Percentiles rank a stretch among this genome's conserved stretches.
Evolutionary conservation across 2,329 filamentous ascomycete species (phyloP).

Genomic region (Arthrobotrys conoides): DNA sequence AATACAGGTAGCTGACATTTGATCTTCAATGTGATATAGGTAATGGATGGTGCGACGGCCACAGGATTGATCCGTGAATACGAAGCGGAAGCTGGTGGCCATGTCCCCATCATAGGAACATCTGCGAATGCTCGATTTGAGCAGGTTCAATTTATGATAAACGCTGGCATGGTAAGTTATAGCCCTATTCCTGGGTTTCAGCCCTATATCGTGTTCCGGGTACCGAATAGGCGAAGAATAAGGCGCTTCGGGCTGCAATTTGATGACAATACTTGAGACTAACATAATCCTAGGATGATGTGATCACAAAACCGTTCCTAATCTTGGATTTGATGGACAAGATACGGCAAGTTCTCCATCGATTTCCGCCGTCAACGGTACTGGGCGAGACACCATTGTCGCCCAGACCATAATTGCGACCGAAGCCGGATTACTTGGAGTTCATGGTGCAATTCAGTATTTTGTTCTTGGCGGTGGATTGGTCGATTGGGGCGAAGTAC

Average conservation of each 20-base stretch:
- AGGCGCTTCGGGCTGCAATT: not conserved
- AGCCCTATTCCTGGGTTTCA: not conserved
- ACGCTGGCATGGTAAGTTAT: constrained; percentile 77
- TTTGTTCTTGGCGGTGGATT: constrained; percentile 9
- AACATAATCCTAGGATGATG: constrained; percentile 71
- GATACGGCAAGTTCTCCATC: constrained; percentile 42
- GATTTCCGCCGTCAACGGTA: not conserved
- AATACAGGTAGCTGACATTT: constrained; percentile 34
- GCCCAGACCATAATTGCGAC: not conserved
- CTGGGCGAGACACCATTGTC: not conserved
- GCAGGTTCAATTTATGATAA: constrained; percentile 74
- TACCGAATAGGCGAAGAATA: constrained; percentile 18
- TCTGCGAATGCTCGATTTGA: constrained; percentile 83
- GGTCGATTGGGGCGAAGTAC: constrained; percentile 45
- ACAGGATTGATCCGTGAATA: constrained; percentile 52
- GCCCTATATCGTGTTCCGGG: constrained; percentile 64
- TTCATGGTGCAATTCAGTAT: not conserved
- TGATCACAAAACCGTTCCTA: constrained; percentile 85
- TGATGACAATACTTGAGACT: constrained; percentile 23
- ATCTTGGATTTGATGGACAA: constrained; percentile 67
- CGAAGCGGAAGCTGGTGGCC: constrained; percentile 73
- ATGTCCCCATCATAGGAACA: constrained; percentile 86
- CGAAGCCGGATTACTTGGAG: not conserved
- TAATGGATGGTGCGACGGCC: constrained; percentile 56
- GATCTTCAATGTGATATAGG: constrained; percentile 22